phyloP scores from a whole-genome alignment of 192 early-diverging fungal genomes.

The Piromyces finnis region DNA sequence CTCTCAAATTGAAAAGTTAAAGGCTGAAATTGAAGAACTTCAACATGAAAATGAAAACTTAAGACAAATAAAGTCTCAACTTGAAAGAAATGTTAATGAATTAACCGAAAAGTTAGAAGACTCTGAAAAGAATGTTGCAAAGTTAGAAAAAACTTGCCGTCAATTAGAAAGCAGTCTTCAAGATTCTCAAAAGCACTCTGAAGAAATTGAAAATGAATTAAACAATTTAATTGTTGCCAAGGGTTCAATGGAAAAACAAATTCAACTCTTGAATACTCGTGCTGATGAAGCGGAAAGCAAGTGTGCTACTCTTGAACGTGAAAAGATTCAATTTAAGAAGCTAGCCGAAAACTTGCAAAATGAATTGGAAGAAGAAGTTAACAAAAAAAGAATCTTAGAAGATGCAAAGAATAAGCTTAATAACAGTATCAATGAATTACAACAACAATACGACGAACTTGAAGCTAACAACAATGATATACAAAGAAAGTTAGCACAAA shows the following conservation, averaged over 20 bases:
- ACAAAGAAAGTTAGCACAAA: slow-evolving; percentile 26
- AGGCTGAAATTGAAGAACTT: slow-evolving; percentile 22
- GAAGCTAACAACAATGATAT: slow-evolving; percentile 23
- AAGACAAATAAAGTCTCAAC: slow-evolving; percentile 7
- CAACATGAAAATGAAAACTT: slow-evolving; percentile 16
- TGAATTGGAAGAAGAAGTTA: neutral
- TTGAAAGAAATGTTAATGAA: slow-evolving; percentile 20
- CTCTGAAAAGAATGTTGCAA: slow-evolving; percentile 7
- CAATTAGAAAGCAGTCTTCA: slow-evolving; percentile 15
- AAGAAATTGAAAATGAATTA: slow-evolving; percentile 41
- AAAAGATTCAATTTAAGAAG: slow-evolving; percentile 1
- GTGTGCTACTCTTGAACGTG: neutral
- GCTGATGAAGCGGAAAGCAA: slow-evolving; percentile 36
- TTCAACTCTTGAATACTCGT: slow-evolving; percentile 21
- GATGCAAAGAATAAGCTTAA: neutral
- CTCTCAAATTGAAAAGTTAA: slow-evolving; percentile 17
- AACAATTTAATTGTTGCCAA: slow-evolving; percentile 36
- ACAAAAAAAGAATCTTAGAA: neutral
- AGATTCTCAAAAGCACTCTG: slow-evolving; percentile 3
- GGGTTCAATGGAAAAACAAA: slow-evolving; percentile 51
- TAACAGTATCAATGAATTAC: slow-evolving; percentile 28
- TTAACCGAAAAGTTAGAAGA: slow-evolving; percentile 17
- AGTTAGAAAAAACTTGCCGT: slow-evolving; percentile 15
- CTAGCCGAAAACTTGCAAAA: neutral
- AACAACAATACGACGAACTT: slow-evolving; percentile 42